Evolutionary conservation across 768 basidiomycete genomes (phyloP).

Genomic region (Termitomyces heimii): DNA sequence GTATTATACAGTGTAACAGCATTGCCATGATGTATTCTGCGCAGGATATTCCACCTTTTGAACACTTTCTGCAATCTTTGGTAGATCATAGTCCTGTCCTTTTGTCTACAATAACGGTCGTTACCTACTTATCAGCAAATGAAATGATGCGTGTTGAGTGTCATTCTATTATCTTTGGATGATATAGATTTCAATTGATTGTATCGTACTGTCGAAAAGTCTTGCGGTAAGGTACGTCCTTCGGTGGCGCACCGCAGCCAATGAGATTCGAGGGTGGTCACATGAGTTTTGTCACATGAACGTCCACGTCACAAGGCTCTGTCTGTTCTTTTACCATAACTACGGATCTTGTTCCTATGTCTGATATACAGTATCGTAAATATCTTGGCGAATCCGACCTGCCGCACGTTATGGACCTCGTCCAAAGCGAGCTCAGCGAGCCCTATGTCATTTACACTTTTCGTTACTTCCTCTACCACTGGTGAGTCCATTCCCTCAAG

Average conservation of each 20-base stretch:
- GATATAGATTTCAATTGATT: no score
- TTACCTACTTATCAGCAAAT: background rate
- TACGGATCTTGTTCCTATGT: constrained; percentile 15
- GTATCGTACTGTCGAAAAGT: no score
- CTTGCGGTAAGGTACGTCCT: no score
- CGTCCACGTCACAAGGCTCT: constrained; percentile 8
- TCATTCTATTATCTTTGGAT: background rate
- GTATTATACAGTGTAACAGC: background rate
- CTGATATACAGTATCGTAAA: constrained; percentile 57
- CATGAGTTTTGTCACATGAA: constrained; percentile 9
- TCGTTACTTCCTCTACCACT: constrained; percentile 93
- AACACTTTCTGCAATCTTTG: background rate
- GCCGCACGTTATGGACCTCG: constrained; percentile 78
- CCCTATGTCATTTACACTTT: constrained; percentile 97
- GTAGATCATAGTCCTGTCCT: background rate
- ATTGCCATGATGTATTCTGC: background rate
- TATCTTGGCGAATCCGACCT: constrained; percentile 77
- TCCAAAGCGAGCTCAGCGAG: constrained; percentile 90
- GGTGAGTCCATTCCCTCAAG: constrained; percentile 49
- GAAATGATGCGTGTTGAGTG: background rate
- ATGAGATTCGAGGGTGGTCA: background rate
- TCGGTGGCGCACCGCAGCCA: background rate
- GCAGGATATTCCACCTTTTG: background rate
- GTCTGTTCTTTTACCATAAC: constrained; percentile 5
- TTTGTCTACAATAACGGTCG: background rate